A percentile compares a stretch with the other conserved stretches of the same genome.
These are phyloP conservation scores for Sarcocystis neurona DNA, from an alignment of 169 alveolate genomes.

Conservation along the genomic window DNA sequence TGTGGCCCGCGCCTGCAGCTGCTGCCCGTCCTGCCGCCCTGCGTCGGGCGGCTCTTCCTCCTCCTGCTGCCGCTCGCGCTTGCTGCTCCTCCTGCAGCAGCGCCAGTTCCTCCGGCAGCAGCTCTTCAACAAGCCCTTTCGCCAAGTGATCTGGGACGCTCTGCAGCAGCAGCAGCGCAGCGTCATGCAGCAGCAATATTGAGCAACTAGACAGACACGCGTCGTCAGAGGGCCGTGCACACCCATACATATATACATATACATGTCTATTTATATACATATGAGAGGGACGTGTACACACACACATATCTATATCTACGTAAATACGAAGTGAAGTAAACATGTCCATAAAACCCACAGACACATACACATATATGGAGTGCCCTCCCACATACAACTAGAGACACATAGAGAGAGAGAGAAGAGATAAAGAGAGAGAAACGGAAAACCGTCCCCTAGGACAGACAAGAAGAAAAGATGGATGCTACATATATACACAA, in stretches of 20 bases:
- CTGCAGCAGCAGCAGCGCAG: neutral
- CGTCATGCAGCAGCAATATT: neutral
- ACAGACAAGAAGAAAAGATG: neutral
- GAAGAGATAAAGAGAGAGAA: neutral
- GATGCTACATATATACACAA: neutral
- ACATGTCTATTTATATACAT: too few species aligned
- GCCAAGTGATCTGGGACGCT: neutral
- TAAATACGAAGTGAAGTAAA: too few species aligned
- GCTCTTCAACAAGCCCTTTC: neutral
- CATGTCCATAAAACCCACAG: too few species aligned
- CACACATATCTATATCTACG: too few species aligned
- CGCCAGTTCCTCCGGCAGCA: neutral
- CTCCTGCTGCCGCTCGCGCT: neutral
- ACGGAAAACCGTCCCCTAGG: neutral
- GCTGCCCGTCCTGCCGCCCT: neutral
- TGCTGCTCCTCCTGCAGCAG: neutral
- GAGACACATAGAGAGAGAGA: neutral
- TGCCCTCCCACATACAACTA: neutral
- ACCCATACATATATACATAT: too few species aligned
- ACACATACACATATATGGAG: too few species aligned
- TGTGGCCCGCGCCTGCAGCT: neutral
- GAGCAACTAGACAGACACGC: neutral
- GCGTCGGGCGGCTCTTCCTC: neutral
- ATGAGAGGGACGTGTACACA: too few species aligned
- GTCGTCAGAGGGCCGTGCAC: neutral